Percentiles rank a stretch among this genome's conserved stretches.
Conservation (phyloP, 2,329 filamentous ascomycete genomes). For the Cordyceps cicadae region DNA sequence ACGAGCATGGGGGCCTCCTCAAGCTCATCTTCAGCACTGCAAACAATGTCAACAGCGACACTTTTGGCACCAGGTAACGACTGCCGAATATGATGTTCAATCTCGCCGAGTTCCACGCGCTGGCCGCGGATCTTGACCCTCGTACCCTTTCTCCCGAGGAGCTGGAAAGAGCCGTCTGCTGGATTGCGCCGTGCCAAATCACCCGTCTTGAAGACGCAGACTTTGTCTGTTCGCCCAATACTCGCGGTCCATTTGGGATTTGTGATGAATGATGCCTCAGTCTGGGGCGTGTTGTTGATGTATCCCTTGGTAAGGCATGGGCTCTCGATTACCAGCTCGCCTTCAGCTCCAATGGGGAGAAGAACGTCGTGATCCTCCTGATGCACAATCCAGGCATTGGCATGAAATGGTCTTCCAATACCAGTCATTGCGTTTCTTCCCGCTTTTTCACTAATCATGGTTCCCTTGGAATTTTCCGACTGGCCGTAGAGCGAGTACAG, state of each 20-base stretch:
- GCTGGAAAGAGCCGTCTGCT: neutral
- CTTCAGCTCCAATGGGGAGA: neutral
- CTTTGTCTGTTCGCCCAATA: neutral
- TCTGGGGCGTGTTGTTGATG: neutral
- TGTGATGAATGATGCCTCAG: neutral
- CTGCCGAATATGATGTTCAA: neutral
- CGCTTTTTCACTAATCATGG: neutral
- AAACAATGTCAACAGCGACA: neutral
- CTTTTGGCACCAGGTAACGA: neutral
- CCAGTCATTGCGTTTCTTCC: neutral
- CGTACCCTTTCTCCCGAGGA: constrained; percentile 2
- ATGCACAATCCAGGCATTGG: constrained; percentile 6
- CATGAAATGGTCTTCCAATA: neutral
- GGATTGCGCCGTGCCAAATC: neutral
- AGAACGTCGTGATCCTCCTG: neutral
- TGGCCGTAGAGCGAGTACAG: constrained; percentile 6
- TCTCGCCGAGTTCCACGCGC: neutral
- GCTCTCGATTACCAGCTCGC: constrained; percentile 1
- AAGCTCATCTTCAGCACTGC: neutral
- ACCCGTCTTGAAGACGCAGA: neutral
- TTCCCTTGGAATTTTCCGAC: constrained; percentile 2
- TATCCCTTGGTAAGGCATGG: neutral
- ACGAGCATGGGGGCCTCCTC: neutral
- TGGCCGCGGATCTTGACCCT: constrained; percentile 3
- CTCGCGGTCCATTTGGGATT: neutral